These are phyloP conservation scores for Smallanthus sonchifolius DNA, from an alignment of 129 eudicot genomes.

Conservation along the genomic window DNA sequence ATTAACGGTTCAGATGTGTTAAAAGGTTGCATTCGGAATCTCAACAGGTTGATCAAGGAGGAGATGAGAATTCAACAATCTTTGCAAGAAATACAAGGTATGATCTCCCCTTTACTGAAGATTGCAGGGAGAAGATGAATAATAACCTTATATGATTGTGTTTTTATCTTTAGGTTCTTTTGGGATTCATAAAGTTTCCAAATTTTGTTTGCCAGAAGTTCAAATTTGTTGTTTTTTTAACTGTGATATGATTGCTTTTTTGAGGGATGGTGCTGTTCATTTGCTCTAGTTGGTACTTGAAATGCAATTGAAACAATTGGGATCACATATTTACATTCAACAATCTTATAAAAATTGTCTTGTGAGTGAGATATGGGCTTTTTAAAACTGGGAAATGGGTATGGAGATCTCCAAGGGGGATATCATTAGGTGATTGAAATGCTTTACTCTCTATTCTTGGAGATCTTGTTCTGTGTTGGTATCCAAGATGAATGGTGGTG, in stretches of 20 bases:
- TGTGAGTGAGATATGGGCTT: too few relatives aligned
- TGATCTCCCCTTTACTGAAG: conserved; percentile 76
- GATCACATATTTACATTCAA: too few relatives aligned
- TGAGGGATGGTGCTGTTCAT: background rate
- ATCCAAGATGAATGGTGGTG: too few relatives aligned
- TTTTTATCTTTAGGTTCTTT: background rate
- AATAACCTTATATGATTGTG: background rate
- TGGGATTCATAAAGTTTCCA: conserved; percentile 22
- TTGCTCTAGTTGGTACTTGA: background rate
- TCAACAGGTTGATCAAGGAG: conserved; percentile 66
- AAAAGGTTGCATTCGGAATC: conserved; percentile 53
- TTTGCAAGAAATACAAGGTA: conserved; percentile 88
- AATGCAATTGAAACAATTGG: too few relatives aligned
- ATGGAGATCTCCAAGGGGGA: too few relatives aligned
- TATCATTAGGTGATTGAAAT: too few relatives aligned
- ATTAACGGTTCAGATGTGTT: conserved; percentile 48
- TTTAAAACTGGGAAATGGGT: too few relatives aligned
- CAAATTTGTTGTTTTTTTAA: background rate
- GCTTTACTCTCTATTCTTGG: too few relatives aligned
- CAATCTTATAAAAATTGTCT: too few relatives aligned
- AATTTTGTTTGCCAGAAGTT: conserved; percentile 14
- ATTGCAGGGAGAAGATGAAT: conserved; percentile 66
- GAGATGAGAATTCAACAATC: conserved; percentile 73
- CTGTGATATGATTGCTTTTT: conserved; percentile 6
- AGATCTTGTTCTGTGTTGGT: too few relatives aligned